Base-by-base conservation (phyloP, 2,329 filamentous ascomycete genomes). In the Fusarium buxicola region DNA sequence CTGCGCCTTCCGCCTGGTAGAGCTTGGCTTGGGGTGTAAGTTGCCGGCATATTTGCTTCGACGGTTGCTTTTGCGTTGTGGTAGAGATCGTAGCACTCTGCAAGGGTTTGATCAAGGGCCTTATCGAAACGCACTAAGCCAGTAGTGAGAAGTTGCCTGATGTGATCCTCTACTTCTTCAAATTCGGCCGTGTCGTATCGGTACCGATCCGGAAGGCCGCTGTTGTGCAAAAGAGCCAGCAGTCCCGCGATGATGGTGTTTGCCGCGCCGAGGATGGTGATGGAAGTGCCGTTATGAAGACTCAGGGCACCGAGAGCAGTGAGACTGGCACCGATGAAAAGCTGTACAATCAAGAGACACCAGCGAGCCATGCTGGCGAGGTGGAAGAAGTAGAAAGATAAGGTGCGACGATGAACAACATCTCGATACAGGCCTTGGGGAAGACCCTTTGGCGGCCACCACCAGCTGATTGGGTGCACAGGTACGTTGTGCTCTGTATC, bases 181-280 rank as follows among this genome's bases (percentile, higher is more conserved):
- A 84, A 84, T 66, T 84, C 81, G 25, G 78, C 76, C 63, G 78
- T 78, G 65, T 85, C 77, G 45, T 78, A 78, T 25, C 82, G 77
- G 61, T 84, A 84, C 8, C 82, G 74, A 58, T 84, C 81, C 3
- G 83, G 82, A 15, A 85, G 68, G 2, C 83, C 83, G 56, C 81
- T 84, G 66, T 85, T 85, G 71, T 84, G 82, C 55, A 85, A 65
- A 13, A 85, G 73, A 3, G 81, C 83, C 5, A 85, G 74, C 7
- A 84, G 66, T 2, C 83, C 83, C 8, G 83, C 80, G 35, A 79
- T 75, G 51, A 82, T 70, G 1, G 83, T 85, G 68, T 84, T 84
- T 55, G 78, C 65, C 7, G 80, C 82, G 1, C 80, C 82, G 8
- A 85, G 77, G n/a, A 79, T 58, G 3, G 82, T 84, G 52, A 85